Conservation (phyloP, 2,329 filamentous ascomycete species). For the Xylaria arbuscula region DNA sequence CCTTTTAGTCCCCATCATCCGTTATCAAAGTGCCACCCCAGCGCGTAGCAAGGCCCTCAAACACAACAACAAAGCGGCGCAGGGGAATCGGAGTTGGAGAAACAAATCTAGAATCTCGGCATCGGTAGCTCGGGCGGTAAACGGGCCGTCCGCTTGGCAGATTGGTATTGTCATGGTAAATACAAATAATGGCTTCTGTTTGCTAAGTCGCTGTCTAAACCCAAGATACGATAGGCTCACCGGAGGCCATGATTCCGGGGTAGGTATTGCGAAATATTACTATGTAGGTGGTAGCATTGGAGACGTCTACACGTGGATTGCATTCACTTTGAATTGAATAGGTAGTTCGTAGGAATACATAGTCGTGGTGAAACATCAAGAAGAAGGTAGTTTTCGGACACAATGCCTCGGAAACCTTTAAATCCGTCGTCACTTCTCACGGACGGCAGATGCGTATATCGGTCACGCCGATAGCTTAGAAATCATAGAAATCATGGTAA, state of each 20-base stretch:
- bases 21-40: constrained; percentile 24
- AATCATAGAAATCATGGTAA: constrained; percentile 9
- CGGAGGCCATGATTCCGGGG: background rate
- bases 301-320: background rate
- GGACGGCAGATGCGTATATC: constrained; percentile 16
- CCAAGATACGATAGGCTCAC: background rate
- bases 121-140: constrained; percentile 13
- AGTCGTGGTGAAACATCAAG: background rate
- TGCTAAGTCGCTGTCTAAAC: background rate
- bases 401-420: no score
- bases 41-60: constrained; percentile 24
- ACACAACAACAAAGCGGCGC: constrained; percentile 20
- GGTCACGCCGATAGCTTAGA: constrained; percentile 27
- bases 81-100: constrained; percentile 23
- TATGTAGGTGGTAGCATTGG: background rate
- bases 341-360: background rate
- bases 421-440: background rate
- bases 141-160: background rate
- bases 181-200: background rate
- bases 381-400: background rate
- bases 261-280: background rate
- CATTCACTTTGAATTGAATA: background rate
- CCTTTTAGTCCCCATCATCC: constrained; percentile 25
- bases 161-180: background rate
- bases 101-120: constrained; percentile 22